phyloP scores from a whole-genome alignment of 192 early-diverging fungal genomes.

The Chytriomyces sp. region DNA sequence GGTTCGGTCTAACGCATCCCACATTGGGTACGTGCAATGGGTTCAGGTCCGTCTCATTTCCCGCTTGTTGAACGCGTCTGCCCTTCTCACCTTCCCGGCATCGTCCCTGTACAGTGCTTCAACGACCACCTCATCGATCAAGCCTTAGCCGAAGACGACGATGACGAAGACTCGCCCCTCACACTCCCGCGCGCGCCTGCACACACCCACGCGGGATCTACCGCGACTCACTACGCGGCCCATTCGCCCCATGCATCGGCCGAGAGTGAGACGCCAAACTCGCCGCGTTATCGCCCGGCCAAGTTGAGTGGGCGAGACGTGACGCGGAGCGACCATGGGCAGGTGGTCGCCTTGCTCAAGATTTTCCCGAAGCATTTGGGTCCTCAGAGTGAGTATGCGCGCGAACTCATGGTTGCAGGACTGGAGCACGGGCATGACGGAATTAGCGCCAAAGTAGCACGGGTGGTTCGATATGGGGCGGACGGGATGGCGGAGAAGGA shows the following conservation, averaged over 20 bases:
- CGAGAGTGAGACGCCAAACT: background rate
- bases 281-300: background rate
- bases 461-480: background rate
- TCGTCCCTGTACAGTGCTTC: no score
- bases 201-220: no score
- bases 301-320: constrained; percentile 9
- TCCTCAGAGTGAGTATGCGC: background rate
- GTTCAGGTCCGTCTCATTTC: background rate
- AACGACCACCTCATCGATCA: constrained; percentile 26
- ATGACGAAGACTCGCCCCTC: constrained; percentile 12
- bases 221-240: background rate
- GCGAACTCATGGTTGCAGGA: background rate
- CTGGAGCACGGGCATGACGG: background rate
- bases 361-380: constrained; percentile 4
- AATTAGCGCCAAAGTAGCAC: background rate
- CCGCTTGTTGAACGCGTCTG: background rate
- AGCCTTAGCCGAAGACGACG: constrained; percentile 19
- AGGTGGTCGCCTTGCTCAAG: constrained; percentile 18
- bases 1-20: constrained; percentile 8
- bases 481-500: constrained; percentile 15
- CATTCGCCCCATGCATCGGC: background rate
- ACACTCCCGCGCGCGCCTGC: background rate
- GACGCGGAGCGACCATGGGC: background rate
- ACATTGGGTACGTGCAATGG: constrained; percentile 30
- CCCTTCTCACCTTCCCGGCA: background rate